Conservation (phyloP, 2,329 filamentous ascomycete genomes). For the Fusarium ambrosium region DNA sequence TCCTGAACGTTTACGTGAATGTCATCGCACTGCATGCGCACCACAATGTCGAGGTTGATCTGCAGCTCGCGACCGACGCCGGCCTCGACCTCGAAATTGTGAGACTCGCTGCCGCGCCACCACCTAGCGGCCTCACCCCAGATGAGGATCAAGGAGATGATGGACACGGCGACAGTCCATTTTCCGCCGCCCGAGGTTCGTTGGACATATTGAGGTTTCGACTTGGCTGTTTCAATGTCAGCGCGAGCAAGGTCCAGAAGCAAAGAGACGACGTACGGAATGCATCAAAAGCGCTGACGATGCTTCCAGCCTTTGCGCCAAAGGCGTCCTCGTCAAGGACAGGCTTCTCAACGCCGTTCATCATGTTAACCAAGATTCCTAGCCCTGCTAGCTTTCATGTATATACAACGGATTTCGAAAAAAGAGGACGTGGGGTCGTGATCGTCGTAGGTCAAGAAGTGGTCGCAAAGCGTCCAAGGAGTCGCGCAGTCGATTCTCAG, state of each 20-base stretch:
- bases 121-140: constrained; percentile 84
- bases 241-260: constrained; percentile 4
- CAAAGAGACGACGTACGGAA: constrained; percentile 79
- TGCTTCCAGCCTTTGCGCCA: constrained; percentile 74
- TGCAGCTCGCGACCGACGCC: constrained; percentile 89
- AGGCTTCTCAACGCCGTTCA: constrained; percentile 84
- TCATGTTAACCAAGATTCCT: constrained; percentile 52
- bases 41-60: constrained; percentile 94
- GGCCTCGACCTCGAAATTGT: constrained; percentile 95
- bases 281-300: constrained; percentile 92
- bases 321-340: constrained; percentile 82
- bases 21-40: constrained; percentile 88
- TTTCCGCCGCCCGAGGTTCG: constrained; percentile 89
- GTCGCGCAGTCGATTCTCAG: constrained; percentile 24
- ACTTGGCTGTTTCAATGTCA: constrained; percentile 78
- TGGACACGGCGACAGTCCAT: constrained; percentile 87
- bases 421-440: constrained; percentile 20
- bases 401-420: constrained; percentile 20
- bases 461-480: constrained; percentile 35
- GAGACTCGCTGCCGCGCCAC: constrained; percentile 86
- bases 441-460: constrained; percentile 11
- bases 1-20: constrained; percentile 98
- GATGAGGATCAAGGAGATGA: constrained; percentile 81
- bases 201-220: constrained; percentile 92
- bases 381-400: constrained; percentile 30